These are phyloP conservation scores for Apiospora pterosperma DNA, from an alignment of 2,329 filamentous ascomycete genomes.

Conservation along the genomic window DNA sequence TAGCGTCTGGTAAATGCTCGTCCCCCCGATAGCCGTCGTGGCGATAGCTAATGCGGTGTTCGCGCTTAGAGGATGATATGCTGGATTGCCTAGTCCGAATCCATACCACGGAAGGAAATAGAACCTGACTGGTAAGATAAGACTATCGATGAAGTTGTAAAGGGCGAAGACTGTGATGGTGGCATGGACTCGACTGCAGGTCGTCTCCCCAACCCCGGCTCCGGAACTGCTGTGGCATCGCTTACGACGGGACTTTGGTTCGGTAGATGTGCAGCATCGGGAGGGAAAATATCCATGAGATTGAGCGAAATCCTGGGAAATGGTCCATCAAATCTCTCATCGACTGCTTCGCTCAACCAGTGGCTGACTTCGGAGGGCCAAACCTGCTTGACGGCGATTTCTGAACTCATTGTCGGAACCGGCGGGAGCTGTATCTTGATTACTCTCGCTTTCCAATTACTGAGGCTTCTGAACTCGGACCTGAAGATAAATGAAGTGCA, in stretches of 20 bases:
- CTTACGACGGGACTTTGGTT: not conserved
- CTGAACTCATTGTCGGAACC: not conserved
- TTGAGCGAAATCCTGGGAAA: not conserved
- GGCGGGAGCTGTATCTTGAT: too few relatives aligned
- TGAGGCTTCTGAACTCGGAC: too few relatives aligned
- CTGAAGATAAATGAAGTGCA: too few relatives aligned
- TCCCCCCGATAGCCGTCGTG: constrained; percentile 45
- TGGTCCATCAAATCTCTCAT: not conserved
- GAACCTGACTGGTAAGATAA: constrained; percentile 54
- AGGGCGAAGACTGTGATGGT: constrained; percentile 47
- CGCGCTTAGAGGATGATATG: constrained; percentile 21
- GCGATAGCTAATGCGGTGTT: constrained; percentile 44
- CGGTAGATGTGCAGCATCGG: not conserved
- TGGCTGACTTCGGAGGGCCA: not conserved
- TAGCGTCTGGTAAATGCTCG: constrained; percentile 49
- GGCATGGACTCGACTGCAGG: constrained; percentile 3
- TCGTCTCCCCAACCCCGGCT: not conserved
- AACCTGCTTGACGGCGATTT: not conserved
- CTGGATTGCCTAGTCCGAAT: constrained; percentile 21
- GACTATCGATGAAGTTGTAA: constrained; percentile 54
- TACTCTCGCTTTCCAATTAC: too few relatives aligned
- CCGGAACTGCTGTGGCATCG: not conserved
- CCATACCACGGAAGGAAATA: constrained; percentile 60
- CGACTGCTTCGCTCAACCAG: not conserved
- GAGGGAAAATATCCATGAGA: not conserved